Base-by-base conservation (phyloP, 352 stramenopile genomes). In the Globisporangium cylindrosporum region DNA sequence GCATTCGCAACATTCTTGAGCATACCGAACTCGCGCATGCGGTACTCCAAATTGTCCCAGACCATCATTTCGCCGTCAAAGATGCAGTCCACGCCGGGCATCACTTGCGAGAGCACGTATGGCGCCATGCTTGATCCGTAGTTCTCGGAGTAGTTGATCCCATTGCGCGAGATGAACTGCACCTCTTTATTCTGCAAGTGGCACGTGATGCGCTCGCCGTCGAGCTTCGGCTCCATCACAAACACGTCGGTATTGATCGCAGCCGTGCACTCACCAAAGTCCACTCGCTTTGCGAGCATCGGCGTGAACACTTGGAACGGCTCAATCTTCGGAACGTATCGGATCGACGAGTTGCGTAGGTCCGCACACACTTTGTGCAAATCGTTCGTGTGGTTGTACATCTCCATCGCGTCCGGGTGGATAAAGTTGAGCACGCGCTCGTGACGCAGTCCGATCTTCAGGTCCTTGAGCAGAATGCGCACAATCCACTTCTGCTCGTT, bases 11-110 rank as follows among this genome's bases (percentile, higher is more conserved):
- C 88, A 69, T 82, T 90, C 65, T 93, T 95, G 34, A 95, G 69
- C 38, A 93, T 70, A 1, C 88, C 86, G 73, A 95, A 95, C 71
- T 93, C 85, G 51, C 81, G 80, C 51, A 92, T 67, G 0, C 73
- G 75, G 72, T 91, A 93, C 66, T 92, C 85, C 15, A 83, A 25
- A 66, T 92, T 94, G 69, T 94, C 89, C 87, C 89, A 94, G 5
- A 95, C 86, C 81, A 96, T 92, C 87, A 96, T 94, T 55, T 96
- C 89, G 51, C 89, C 89, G 51, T 96, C 89, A 10, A 96, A 73
- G 36, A 96, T 94, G 49, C 78, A 88, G 68, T 94, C 79, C 15
- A 92, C 71, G 14, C 78, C 81, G 36, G 67, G 53, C 15, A 81
- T 67, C 22, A 96, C 38, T 62, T 96, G 87, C 0, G 76, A 80